A percentile compares a stretch with the other conserved stretches of the same genome.
phyloP scores from a whole-genome alignment of 768 basidiomycete genomes.

The Mycena albidolilacea region DNA sequence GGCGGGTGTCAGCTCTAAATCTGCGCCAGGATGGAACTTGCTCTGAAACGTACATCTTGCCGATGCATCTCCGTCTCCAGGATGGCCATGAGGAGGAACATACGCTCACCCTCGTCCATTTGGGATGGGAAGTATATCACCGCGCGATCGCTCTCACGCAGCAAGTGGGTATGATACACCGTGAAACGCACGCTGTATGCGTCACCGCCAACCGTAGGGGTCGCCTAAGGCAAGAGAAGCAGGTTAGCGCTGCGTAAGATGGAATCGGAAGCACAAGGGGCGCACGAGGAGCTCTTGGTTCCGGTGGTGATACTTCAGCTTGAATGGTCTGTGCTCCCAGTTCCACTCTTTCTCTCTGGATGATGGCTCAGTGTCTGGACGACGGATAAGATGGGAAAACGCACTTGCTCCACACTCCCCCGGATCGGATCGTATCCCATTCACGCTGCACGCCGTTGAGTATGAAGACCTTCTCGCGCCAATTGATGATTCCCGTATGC shows the following conservation, averaged over 20 bases:
- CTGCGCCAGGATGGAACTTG: no score
- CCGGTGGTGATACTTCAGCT: neutral
- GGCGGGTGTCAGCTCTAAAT: no score
- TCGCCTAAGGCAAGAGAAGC: neutral
- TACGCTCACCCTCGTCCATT: constrained; percentile 42
- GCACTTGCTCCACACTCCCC: neutral
- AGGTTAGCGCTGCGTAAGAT: neutral
- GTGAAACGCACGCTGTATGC: neutral
- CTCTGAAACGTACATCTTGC: constrained; percentile 12
- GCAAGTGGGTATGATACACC: neutral
- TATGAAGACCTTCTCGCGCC: constrained; percentile 17
- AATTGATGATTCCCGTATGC: constrained; percentile 1
- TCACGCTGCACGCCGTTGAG: constrained; percentile 6
- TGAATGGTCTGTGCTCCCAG: neutral
- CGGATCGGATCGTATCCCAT: neutral
- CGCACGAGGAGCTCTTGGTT: neutral
- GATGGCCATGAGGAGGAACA: constrained; percentile 24
- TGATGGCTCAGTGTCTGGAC: neutral
- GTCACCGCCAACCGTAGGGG: neutral
- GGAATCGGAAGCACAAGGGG: no score
- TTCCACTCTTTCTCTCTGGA: neutral
- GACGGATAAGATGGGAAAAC: neutral
- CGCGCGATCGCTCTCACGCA: neutral
- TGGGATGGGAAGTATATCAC: neutral
- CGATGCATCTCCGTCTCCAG: constrained; percentile 11